These are phyloP conservation scores for Beauveria sp. DNA, from an alignment of 2,329 filamentous ascomycete species.

Conservation along the genomic window DNA sequence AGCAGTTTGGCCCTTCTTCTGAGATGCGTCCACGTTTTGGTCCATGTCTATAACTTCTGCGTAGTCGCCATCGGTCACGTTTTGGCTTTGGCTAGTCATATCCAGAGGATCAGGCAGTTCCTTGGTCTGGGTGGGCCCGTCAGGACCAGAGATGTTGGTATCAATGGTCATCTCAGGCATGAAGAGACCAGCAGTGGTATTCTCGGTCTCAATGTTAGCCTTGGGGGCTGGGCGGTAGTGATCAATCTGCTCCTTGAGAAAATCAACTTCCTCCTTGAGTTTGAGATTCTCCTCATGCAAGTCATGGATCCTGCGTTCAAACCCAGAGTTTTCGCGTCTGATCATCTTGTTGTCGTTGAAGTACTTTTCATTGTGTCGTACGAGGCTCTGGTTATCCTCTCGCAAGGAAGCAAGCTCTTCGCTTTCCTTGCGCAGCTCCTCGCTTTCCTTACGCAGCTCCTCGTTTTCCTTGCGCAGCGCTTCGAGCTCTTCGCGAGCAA, in stretches of 20 bases:
- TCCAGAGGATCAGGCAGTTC: constrained; percentile 19
- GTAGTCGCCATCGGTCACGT: constrained; percentile 20
- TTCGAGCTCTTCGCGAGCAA: constrained; percentile 19
- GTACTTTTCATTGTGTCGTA: constrained; percentile 48
- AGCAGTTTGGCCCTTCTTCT: constrained; percentile 18
- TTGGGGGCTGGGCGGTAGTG: constrained; percentile 32
- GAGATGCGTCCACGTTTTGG: constrained; percentile 19
- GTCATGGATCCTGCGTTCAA: constrained; percentile 37
- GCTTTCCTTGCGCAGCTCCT: neutral
- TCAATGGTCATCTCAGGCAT: constrained; percentile 17
- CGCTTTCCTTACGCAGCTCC: no score
- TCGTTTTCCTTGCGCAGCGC: no score
- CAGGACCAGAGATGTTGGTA: constrained; percentile 22
- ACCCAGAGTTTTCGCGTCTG: constrained; percentile 39
- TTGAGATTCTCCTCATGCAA: constrained; percentile 40
- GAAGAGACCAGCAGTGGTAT: constrained; percentile 23
- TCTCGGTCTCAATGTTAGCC: constrained; percentile 29
- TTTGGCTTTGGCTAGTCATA: constrained; percentile 5
- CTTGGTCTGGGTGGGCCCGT: constrained; percentile 25
- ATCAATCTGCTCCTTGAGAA: constrained; percentile 37
- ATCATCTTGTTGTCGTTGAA: constrained; percentile 46
- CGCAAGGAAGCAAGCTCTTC: constrained; percentile 16
- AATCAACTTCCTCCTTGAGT: constrained; percentile 40
- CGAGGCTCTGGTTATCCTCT: constrained; percentile 44
- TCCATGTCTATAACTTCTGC: constrained; percentile 23